Percentiles rank a stretch among this genome's conserved stretches.
Evolutionary conservation across 352 stramenopile species (phyloP).

Genomic region (Globisporangium viniferum): DNA sequence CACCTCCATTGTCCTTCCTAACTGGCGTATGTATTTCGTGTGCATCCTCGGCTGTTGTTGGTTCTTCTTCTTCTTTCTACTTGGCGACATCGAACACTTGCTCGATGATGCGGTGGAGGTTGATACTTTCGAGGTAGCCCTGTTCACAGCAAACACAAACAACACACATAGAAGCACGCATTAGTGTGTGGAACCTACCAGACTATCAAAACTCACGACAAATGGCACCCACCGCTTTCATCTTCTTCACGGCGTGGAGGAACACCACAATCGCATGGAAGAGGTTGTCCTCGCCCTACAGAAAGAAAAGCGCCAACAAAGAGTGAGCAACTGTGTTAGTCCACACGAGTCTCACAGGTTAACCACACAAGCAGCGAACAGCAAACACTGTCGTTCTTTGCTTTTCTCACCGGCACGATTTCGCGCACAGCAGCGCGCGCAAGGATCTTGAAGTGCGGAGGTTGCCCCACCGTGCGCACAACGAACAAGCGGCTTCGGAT

Average conservation of each 20-base stretch:
- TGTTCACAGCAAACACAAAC: constrained; percentile 19
- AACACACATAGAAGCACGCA: not conserved
- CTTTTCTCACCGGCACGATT: constrained; percentile 68
- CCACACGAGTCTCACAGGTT: not conserved
- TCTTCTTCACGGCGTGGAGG: constrained; percentile 81
- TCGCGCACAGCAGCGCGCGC: constrained; percentile 72
- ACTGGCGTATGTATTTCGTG: not conserved
- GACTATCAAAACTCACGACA: not conserved
- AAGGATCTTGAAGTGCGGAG: constrained; percentile 83
- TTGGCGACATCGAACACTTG: constrained; percentile 83
- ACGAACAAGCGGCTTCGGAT: constrained; percentile 75
- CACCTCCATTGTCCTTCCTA: not conserved
- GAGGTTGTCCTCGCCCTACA: constrained; percentile 76
- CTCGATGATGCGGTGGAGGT: constrained; percentile 82
- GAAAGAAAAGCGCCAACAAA: not conserved
- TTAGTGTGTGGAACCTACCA: not conserved
- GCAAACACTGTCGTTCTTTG: not conserved
- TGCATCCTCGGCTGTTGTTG: not conserved
- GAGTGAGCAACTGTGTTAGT: not conserved
- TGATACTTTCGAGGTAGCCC: constrained; percentile 86
- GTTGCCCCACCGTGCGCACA: constrained; percentile 68
- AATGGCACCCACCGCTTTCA: constrained; percentile 65
- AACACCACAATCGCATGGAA: constrained; percentile 86
- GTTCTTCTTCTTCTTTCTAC: constrained; percentile 27
- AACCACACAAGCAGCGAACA: not conserved